Evolutionary conservation across 2,329 filamentous ascomycete genomes (phyloP).

Genomic region (Karstenula rhodostoma): DNA sequence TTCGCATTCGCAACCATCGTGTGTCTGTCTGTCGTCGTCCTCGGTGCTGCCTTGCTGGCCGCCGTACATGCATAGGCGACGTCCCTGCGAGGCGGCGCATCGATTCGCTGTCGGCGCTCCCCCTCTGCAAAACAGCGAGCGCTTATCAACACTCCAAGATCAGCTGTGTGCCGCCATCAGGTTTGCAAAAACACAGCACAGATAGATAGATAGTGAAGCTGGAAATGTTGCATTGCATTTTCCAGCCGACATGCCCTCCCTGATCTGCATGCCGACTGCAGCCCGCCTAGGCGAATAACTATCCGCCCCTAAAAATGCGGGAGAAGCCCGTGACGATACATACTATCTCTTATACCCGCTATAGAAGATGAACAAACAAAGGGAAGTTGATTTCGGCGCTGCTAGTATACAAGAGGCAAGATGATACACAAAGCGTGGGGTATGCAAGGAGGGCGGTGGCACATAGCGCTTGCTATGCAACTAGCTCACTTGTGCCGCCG

Average conservation of each 20-base stretch:
- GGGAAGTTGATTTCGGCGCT: slow-evolving; percentile 15
- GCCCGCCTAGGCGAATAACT: not conserved
- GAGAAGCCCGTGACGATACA: not conserved
- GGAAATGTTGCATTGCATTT: slow-evolving; percentile 2
- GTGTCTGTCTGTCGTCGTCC: not conserved
- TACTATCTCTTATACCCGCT: not conserved
- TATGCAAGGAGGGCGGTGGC: slow-evolving; percentile 28
- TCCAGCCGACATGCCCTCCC: slow-evolving; percentile 7
- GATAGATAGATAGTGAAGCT: not conserved
- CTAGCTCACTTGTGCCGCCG: slow-evolving; percentile 28
- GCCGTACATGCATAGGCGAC: slow-evolving; percentile 13
- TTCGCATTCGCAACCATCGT: not conserved
- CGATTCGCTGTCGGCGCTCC: slow-evolving; percentile 20
- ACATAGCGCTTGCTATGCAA: slow-evolving; percentile 35
- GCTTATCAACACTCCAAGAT: not conserved
- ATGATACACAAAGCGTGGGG: slow-evolving; percentile 18
- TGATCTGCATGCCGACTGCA: not conserved
- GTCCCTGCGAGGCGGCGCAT: not conserved
- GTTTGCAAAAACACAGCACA: not conserved
- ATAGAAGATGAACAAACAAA: slow-evolving; percentile 19
- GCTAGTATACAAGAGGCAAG: slow-evolving; percentile 20
- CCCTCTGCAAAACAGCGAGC: not conserved
- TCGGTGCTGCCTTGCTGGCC: not conserved
- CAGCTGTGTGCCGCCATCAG: not conserved
- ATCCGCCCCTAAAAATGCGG: not conserved